Evolutionary conservation across 208 protist genomes (phyloP), one percentile per base, ranked within the genome.

Genomic region (Zelonia costaricensis): DNA sequence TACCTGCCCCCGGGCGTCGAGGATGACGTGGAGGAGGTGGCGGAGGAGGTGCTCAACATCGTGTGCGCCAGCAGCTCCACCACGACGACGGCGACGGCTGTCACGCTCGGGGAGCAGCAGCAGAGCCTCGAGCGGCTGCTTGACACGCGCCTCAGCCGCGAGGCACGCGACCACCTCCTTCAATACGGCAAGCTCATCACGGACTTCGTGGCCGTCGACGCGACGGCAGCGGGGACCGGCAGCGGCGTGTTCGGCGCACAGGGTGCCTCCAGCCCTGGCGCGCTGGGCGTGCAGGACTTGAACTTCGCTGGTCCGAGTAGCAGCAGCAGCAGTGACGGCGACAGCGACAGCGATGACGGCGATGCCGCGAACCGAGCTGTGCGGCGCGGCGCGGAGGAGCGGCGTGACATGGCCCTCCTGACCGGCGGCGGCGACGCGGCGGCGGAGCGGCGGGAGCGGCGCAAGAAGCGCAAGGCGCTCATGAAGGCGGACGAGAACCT

Each of bases 111-210:
- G 22, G 60, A 84, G 53, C 74, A 88, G 69, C 73, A 91, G 52
- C 56, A 65, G 36, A 65, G 61, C 23, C 76, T 95, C 8, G 82
- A 95, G 57, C 49, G 43, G 6, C 70, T 95, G 31, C 77, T 95
- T 18, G 86, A 88, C 69, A 78, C 74, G 16, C 66, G 68, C 20
- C 64, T 95, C 9, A 82, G 55, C n/a, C 76, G 74, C 4, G 90
- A 93, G 44, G 62, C 59, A n/a, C 62, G 80, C 10, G 70, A 93
- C 43, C 74, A 75, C 51, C 59, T 95, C 4, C 42, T 92, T 25
- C 78, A 79, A 33, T 95, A 91, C 61, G 82, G 84, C 25, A 69
- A 70, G 23, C 82, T 91, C 15, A 86, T 95, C 60, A 89, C 83
- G 40, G 90, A 95, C 69, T 95, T 89, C 74, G 86, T 95, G 18